phyloP scores from a whole-genome alignment of 1,139 yeast species.

The Saccharomyces uvarum region DNA sequence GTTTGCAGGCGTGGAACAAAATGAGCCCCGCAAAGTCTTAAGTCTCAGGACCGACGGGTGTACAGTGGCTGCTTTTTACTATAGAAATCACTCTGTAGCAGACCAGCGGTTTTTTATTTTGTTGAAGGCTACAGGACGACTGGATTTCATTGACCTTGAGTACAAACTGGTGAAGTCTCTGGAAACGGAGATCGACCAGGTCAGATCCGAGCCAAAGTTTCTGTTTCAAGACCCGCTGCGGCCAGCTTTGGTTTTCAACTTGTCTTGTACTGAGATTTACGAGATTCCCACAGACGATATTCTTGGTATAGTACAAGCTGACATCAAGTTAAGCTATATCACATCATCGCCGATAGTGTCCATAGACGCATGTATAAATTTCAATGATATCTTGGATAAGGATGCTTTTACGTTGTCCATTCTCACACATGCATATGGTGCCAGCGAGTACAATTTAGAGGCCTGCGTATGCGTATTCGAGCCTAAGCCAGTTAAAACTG shows the following conservation, averaged over 20 bases:
- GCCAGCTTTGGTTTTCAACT: neutral
- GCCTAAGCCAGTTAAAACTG: neutral
- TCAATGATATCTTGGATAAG: neutral
- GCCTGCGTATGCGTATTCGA: neutral
- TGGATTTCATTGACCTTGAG: neutral
- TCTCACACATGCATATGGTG: neutral
- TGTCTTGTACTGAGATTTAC: neutral
- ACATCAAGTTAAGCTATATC: neutral
- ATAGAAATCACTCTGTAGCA: neutral
- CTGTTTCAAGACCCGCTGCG: neutral
- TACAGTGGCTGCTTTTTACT: neutral
- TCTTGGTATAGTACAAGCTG: neutral
- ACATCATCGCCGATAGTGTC: neutral
- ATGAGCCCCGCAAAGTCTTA: neutral
- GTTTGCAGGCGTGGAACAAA: neutral
- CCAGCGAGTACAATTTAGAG: neutral
- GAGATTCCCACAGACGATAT: neutral
- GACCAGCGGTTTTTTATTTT: neutral
- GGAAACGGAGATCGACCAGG: neutral
- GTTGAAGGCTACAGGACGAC: neutral
- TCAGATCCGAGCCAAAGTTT: neutral
- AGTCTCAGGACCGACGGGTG: neutral
- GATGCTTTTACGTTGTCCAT: neutral
- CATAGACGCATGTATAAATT: neutral
- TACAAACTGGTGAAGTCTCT: neutral